A percentile compares a stretch with the other conserved stretches of the same genome.
phyloP scores from a whole-genome alignment of 1,284 basidiomycete species.

The Tylopilus sp. region DNA sequence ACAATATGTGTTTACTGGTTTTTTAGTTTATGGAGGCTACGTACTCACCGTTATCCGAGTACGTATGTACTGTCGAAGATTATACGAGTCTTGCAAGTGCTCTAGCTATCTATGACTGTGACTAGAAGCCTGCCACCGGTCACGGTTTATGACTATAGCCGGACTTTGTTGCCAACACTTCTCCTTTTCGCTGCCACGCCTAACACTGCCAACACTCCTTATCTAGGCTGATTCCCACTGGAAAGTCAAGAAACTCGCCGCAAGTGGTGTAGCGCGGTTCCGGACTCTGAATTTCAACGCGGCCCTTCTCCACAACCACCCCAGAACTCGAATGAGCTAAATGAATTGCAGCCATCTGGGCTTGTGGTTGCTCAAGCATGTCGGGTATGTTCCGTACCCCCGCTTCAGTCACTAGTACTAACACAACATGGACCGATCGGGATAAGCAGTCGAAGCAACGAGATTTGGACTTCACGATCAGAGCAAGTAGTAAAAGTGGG shows the following conservation, averaged over 20 bases:
- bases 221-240: background rate
- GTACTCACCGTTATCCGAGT: background rate
- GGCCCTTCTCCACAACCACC: background rate
- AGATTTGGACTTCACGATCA: background rate
- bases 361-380: background rate
- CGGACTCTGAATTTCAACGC: background rate
- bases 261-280: background rate
- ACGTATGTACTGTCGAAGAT: background rate
- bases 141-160: background rate
- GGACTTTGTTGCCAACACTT: background rate
- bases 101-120: background rate
- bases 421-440: background rate
- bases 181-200: background rate
- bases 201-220: background rate
- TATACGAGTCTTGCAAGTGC: background rate
- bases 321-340: background rate
- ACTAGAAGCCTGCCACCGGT: background rate
- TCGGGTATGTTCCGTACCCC: background rate
- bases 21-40: conserved; percentile 2
- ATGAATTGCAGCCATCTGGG: background rate
- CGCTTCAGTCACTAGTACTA: background rate
- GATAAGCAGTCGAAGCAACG: background rate
- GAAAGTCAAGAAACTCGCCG: background rate
- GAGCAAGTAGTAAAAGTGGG: background rate
- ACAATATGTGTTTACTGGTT: background rate